Conservation (phyloP, 495 filamentous ascomycete genomes). For the Xylaria telfairii region DNA sequence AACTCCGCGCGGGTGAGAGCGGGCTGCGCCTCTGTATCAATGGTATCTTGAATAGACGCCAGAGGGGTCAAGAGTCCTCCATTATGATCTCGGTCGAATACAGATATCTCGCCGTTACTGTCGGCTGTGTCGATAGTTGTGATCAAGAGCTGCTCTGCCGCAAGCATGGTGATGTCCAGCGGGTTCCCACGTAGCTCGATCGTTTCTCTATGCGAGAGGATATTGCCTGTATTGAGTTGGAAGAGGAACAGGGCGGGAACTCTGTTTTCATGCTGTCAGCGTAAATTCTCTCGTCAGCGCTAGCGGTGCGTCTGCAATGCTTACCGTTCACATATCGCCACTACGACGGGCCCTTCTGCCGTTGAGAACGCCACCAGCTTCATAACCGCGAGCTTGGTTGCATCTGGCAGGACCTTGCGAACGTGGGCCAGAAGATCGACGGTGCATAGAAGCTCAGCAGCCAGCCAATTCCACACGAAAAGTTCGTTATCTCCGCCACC, state of each 20-base stretch:
- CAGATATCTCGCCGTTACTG: slow-evolving; percentile 10
- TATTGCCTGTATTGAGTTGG: slow-evolving; percentile 47
- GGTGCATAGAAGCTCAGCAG: slow-evolving; percentile 59
- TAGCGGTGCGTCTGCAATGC: slow-evolving; percentile 26
- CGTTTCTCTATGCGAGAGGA: slow-evolving; percentile 53
- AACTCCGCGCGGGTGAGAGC: slow-evolving; percentile 49
- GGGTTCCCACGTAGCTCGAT: slow-evolving; percentile 64
- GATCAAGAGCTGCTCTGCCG: slow-evolving; percentile 45
- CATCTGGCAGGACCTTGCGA: slow-evolving; percentile 34
- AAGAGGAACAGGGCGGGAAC: slow-evolving; percentile 67
- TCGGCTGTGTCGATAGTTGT: slow-evolving; percentile 61
- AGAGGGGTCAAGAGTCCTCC: slow-evolving; percentile 25
- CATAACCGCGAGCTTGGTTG: slow-evolving; percentile 58
- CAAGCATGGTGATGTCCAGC: slow-evolving; percentile 57
- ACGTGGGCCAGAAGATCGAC: slow-evolving; percentile 55
- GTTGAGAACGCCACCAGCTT: slow-evolving; percentile 47
- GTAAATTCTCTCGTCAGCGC: slow-evolving; percentile 4
- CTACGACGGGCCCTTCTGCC: slow-evolving; percentile 44
- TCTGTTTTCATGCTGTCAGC: slow-evolving; percentile 49
- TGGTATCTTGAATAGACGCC: slow-evolving; percentile 28
- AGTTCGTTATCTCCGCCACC: slow-evolving; percentile 84
- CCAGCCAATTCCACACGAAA: slow-evolving; percentile 81
- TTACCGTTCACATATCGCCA: slow-evolving; percentile 76
- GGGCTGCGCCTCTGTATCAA: slow-evolving; percentile 29
- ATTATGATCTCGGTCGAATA: slow-evolving; percentile 29